Base-by-base conservation (phyloP, 352 stramenopile genomes). In the Peronosclerospora sorghi region DNA sequence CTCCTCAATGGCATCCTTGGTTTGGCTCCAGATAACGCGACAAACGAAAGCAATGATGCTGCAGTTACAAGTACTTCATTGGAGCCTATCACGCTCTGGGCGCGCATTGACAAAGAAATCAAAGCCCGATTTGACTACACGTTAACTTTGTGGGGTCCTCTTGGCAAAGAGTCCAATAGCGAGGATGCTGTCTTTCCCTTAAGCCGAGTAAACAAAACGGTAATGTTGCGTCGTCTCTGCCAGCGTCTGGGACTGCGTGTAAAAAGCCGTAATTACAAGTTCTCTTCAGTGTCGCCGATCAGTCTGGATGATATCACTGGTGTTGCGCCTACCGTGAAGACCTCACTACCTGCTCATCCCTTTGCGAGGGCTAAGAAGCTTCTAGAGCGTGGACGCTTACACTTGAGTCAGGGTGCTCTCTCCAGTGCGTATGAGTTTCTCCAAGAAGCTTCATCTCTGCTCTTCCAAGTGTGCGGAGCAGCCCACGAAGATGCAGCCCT, bases 291-390 rank as follows among this genome's bases (percentile, higher is more conserved):
- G 15, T 60, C 69, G 21, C 94, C 94, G 1, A 95, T 98, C 53
- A 65, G 65, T 35, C 63, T 95, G 14, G 62, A 82, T 13, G 92
- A 98, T 54, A 81, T 98, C 41, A 76, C 89, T 35, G 91, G 89
- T 21, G 71, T 97, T 48, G 73, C 97, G 36, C 93, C 94, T 8
- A 70, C 98, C 17, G 86, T 97, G 18, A 98, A 98, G 68, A 74
- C 94, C 45, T 86, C 75, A 41, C 48, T 91, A 19, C 85, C 92
- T 28, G 52, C 67, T 1, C 80, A 90, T 42, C 77, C 83, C 26
- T 65, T 94, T 14, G 35, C 49, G 13, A 74, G 89, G 32, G 83
- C 83, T 10, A 85, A 87, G 53, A 66, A 93, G 42, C 65, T 95
- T 15, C 48, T 95, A 32, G 93, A 97, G 54, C 68, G 77, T 42